phyloP scores from a whole-genome alignment of 2,329 filamentous ascomycete genomes.

The Byssochlamys sp. region DNA sequence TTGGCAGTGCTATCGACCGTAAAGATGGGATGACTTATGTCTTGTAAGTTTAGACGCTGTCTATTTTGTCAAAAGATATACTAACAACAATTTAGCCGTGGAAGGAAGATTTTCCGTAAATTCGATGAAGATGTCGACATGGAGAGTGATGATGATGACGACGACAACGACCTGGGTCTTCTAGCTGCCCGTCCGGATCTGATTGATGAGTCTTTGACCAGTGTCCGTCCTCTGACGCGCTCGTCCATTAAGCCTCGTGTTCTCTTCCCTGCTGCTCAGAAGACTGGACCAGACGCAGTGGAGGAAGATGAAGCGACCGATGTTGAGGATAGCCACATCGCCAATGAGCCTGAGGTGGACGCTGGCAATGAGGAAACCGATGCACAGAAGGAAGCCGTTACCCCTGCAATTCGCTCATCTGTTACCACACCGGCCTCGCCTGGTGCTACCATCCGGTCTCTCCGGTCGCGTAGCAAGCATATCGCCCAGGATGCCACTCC shows the following conservation, averaged over 20 bases:
- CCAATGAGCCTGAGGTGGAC: conserved; percentile 10
- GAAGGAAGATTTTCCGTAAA: conserved; percentile 51
- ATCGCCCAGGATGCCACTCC: conserved; percentile 17
- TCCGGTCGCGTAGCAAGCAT: conserved; percentile 23
- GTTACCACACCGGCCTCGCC: conserved; percentile 22
- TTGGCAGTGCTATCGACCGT: conserved; percentile 42
- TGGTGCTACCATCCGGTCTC: conserved; percentile 21
- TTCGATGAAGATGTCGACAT: conserved; percentile 40
- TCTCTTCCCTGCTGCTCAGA: conserved; percentile 44
- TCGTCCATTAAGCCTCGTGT: conserved; percentile 51
- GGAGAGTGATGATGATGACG: conserved; percentile 29
- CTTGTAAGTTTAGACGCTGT: conserved; percentile 43
- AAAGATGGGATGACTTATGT: conserved; percentile 52
- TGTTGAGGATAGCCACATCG: conserved; percentile 36
- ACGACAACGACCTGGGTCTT: conserved; percentile 33
- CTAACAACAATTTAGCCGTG: conserved; percentile 42
- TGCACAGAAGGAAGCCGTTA: conserved; percentile 13
- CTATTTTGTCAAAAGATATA: conserved; percentile 3
- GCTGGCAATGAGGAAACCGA: conserved; percentile 7
- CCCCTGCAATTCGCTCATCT: conserved; percentile 12
- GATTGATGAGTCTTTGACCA: conserved; percentile 20
- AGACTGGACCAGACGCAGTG: conserved; percentile 25
- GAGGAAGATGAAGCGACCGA: conserved; percentile 49
- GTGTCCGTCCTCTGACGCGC: conserved; percentile 45
- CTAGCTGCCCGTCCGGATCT: conserved; percentile 31